Evolutionary conservation across 2,329 filamentous ascomycete species (phyloP).

Genomic region (Samsoniella hepiali): DNA sequence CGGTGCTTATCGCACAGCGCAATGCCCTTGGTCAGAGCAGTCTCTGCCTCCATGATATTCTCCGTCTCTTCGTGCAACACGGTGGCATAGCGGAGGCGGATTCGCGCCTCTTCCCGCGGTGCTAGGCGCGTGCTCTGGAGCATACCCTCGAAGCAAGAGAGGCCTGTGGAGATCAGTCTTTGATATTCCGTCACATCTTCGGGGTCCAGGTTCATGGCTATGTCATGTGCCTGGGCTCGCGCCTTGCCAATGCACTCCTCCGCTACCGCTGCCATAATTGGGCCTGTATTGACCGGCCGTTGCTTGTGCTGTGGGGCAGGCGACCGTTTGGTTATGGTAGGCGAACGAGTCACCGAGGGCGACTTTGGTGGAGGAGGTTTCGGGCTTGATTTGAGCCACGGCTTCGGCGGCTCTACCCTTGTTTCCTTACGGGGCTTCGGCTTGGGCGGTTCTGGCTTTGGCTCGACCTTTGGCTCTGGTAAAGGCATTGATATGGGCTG

Average conservation of each 20-base stretch:
- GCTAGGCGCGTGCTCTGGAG: constrained; percentile 58
- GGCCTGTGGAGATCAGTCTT: constrained; percentile 66
- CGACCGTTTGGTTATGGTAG: constrained; percentile 41
- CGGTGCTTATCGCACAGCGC: constrained; percentile 61
- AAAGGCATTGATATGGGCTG: background rate
- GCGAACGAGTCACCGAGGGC: constrained; percentile 39
- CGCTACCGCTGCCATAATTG: constrained; percentile 66
- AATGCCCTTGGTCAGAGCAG: constrained; percentile 67
- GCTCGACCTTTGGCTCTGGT: constrained; percentile 9
- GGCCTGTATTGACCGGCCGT: constrained; percentile 48
- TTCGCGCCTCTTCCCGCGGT: constrained; percentile 64
- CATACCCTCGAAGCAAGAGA: constrained; percentile 69
- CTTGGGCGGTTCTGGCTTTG: constrained; percentile 8
- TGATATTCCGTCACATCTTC: constrained; percentile 63
- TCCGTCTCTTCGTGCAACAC: constrained; percentile 73
- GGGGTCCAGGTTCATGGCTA: constrained; percentile 36
- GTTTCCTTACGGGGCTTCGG: constrained; percentile 20
- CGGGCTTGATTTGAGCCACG: constrained; percentile 36
- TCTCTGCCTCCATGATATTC: constrained; percentile 70
- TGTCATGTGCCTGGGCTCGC: constrained; percentile 49
- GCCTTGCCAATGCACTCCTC: constrained; percentile 73
- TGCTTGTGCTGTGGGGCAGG: constrained; percentile 40
- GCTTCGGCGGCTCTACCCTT: constrained; percentile 26
- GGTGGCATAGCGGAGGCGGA: constrained; percentile 68
- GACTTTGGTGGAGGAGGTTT: constrained; percentile 41